phyloP scores from a whole-genome alignment of 139 green algal genomes.

The Deuterostichococcus epilithicus region DNA sequence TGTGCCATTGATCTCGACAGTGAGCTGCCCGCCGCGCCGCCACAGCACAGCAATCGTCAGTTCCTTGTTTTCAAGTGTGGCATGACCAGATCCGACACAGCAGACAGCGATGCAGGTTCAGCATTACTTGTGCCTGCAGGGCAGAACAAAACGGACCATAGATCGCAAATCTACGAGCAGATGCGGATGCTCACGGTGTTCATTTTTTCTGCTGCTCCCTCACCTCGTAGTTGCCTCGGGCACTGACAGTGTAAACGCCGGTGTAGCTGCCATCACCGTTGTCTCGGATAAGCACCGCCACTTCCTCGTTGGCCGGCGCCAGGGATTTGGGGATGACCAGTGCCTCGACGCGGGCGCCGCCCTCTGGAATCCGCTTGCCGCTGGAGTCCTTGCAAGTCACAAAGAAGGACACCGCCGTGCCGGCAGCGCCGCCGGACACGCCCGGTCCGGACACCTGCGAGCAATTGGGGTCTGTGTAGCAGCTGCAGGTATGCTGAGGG shows the following conservation, averaged over 20 bases:
- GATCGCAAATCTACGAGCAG: neutral
- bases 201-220: neutral
- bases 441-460: neutral
- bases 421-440: constrained; percentile 47
- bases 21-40: constrained; percentile 27
- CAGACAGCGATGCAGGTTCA: constrained; percentile 7
- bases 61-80: neutral
- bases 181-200: neutral
- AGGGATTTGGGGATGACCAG: constrained; percentile 26
- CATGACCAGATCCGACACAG: neutral
- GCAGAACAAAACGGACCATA: neutral
- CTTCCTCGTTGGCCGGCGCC: constrained; percentile 8
- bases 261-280: constrained; percentile 81
- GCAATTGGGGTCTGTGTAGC: neutral
- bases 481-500: neutral
- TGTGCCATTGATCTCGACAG: constrained; percentile 67
- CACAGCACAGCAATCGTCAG: constrained; percentile 1
- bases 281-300: constrained; percentile 56
- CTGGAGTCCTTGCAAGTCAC: constrained; percentile 54
- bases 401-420: constrained; percentile 44
- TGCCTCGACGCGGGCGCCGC: constrained; percentile 54
- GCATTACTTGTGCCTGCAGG: neutral
- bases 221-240: constrained; percentile 78
- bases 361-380: constrained; percentile 43
- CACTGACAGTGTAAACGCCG: constrained; percentile 63